These are phyloP conservation scores for Suillus alpinus DNA, from an alignment of 768 basidiomycete genomes.

Conservation along the genomic window DNA sequence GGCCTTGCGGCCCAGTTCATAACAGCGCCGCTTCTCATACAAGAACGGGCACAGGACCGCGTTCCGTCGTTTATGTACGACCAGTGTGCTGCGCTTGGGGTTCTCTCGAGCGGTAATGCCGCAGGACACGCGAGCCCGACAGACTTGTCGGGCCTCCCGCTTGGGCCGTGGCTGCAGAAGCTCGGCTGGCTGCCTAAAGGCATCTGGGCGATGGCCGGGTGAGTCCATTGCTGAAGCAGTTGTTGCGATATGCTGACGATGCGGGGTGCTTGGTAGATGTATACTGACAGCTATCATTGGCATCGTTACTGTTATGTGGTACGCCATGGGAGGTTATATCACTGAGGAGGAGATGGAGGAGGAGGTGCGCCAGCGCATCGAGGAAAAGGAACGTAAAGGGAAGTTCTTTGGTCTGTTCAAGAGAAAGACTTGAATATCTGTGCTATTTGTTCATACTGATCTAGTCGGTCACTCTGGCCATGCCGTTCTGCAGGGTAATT, in stretches of 20 bases:
- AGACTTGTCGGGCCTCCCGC: constrained; percentile 61
- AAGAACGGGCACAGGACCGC: constrained; percentile 42
- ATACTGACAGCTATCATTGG: constrained; percentile 83
- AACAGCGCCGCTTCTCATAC: constrained; percentile 73
- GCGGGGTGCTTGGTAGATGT: constrained; percentile 46
- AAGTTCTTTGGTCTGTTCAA: constrained; percentile 41
- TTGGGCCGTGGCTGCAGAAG: constrained; percentile 72
- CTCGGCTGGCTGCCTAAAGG: constrained; percentile 73
- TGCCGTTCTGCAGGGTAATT: not conserved
- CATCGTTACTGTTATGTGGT: constrained; percentile 83
- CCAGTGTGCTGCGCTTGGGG: constrained; percentile 66
- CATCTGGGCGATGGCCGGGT: constrained; percentile 75
- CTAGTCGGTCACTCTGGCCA: not conserved
- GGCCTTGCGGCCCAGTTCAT: constrained; percentile 87
- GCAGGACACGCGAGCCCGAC: constrained; percentile 72
- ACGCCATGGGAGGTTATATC: constrained; percentile 68
- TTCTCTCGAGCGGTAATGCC: constrained; percentile 76
- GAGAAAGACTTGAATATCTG: constrained; percentile 8
- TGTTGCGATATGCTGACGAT: constrained; percentile 4
- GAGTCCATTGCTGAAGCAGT: constrained; percentile 20
- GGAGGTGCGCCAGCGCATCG: constrained; percentile 56
- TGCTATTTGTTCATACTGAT: not conserved
- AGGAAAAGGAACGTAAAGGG: constrained; percentile 52
- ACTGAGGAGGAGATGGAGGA: constrained; percentile 81
- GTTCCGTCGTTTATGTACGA: constrained; percentile 63